phyloP scores from a whole-genome alignment of 495 filamentous ascomycete species.

The Hypoxylon fragiforme region DNA sequence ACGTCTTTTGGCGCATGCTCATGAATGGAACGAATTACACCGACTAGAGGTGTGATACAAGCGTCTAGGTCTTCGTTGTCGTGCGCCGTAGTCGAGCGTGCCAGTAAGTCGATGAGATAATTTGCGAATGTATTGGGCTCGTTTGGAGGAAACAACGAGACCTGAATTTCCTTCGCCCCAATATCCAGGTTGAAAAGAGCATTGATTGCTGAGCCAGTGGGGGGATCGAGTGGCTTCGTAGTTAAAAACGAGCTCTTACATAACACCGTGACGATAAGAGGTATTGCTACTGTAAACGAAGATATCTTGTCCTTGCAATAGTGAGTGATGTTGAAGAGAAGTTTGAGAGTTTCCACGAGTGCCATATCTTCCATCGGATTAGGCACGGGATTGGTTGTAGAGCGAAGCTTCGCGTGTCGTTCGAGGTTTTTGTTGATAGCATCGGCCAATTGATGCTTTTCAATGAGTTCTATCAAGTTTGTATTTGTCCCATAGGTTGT shows the following conservation, averaged over 20 bases:
- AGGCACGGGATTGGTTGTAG: constrained; percentile 36
- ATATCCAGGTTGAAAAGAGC: constrained; percentile 78
- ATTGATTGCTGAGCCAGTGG: constrained; percentile 69
- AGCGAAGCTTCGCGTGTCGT: constrained; percentile 58
- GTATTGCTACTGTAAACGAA: constrained; percentile 68
- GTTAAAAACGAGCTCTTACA: constrained; percentile 41
- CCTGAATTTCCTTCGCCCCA: constrained; percentile 37
- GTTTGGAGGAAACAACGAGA: constrained; percentile 67
- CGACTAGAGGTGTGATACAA: constrained; percentile 68
- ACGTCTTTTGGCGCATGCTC: constrained; percentile 69
- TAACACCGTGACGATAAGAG: constrained; percentile 74
- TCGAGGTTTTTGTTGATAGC: constrained; percentile 68
- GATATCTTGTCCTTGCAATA: constrained; percentile 62
- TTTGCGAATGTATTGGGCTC: constrained; percentile 65
- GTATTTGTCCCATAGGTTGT: constrained; percentile 80
- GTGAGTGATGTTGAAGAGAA: constrained; percentile 86
- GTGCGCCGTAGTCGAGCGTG: constrained; percentile 63
- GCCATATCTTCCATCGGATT: constrained; percentile 77
- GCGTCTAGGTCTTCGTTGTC: constrained; percentile 68
- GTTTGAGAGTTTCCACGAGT: constrained; percentile 79
- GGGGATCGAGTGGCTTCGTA: constrained; percentile 46
- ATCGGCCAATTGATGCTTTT: constrained; percentile 69
- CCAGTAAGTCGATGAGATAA: constrained; percentile 73
- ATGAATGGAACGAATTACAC: constrained; percentile 70
- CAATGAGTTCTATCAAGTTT: constrained; percentile 68